Base-by-base conservation (phyloP, 768 basidiomycete species). In the Leccinum sublutescens region DNA sequence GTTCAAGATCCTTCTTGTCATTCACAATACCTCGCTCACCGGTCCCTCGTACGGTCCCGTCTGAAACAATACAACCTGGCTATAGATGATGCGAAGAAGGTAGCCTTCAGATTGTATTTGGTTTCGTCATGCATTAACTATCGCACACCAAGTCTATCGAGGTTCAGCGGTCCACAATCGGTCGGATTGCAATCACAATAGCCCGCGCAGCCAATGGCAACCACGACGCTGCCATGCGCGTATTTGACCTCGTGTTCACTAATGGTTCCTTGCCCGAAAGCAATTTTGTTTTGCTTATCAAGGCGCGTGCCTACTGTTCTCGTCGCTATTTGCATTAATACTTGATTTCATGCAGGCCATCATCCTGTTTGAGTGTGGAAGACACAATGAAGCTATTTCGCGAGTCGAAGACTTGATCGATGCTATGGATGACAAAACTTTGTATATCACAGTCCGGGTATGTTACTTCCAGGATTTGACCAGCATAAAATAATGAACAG, bases 241-340 rank as follows among this genome's bases (percentile, higher is more conserved):
- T 17, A 17, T 59, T 65, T 23, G 61, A 66, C 38, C 61, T 63
- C n/a, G 52, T 52, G 1, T 66, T 66, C 48, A 23, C 6, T 4
- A n/a, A 58, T 0, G 19, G 31, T 25, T 27, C 21, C 12, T 8
- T 48, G 2, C 9, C 7, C 5, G 65, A 66, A 19, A 60, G 21
- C 10, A 43, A 29, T 2, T 40, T 63, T 49, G 58, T 66, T 5
- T 43, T 66, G 10, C 34, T 60, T 5, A 55, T 66, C 25, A 66
- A 63, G 61, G 65, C 49, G 15, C 14, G n/a, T 2, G 0, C 2
- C 45, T 1, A 19, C 12, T 2, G 10, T 31, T 6, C 0, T 23
- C 0, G 0, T 1, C 36, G 15, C 7, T 36, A 5, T 14, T 34
- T 19, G 15, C 34, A 17, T 6, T 1, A 3, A 54, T 25, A 0